Evolutionary conservation across 805 yeast species (phyloP).

Genomic region (Saturnispora sanitii): DNA sequence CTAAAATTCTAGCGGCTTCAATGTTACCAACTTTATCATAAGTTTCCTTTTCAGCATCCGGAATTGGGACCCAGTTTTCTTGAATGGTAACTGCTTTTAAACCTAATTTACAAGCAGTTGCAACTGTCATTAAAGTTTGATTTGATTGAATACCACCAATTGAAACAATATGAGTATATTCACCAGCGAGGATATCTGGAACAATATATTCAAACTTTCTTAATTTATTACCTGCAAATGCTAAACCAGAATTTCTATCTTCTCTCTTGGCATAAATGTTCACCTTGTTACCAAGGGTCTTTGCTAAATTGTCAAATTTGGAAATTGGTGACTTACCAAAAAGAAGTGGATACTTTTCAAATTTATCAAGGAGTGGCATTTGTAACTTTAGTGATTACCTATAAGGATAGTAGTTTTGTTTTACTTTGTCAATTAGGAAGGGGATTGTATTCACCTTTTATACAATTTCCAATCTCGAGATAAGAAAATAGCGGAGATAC

Average conservation of each 20-base stretch:
- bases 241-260: constrained; percentile 28
- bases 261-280: constrained; percentile 29
- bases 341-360: constrained; percentile 22
- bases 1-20: constrained; percentile 29
- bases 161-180: constrained; percentile 28
- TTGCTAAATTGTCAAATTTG: constrained; percentile 23
- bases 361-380: constrained; percentile 18
- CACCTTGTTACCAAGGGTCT: constrained; percentile 24
- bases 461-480: background rate
- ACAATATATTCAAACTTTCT: constrained; percentile 28
- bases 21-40: constrained; percentile 30
- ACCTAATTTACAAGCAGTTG: constrained; percentile 29
- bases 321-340: constrained; percentile 30
- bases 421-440: no score
- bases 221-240: constrained; percentile 28
- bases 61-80: constrained; percentile 30
- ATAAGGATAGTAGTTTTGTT: no score
- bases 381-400: no score
- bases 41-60: constrained; percentile 22
- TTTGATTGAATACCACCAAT: constrained; percentile 30
- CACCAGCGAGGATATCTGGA: constrained; percentile 27
- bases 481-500: background rate
- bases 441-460: background rate
- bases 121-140: constrained; percentile 29
- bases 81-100: constrained; percentile 28